phyloP scores from a whole-genome alignment of 257 asterid genomes.

The Forsythia suspensa region DNA sequence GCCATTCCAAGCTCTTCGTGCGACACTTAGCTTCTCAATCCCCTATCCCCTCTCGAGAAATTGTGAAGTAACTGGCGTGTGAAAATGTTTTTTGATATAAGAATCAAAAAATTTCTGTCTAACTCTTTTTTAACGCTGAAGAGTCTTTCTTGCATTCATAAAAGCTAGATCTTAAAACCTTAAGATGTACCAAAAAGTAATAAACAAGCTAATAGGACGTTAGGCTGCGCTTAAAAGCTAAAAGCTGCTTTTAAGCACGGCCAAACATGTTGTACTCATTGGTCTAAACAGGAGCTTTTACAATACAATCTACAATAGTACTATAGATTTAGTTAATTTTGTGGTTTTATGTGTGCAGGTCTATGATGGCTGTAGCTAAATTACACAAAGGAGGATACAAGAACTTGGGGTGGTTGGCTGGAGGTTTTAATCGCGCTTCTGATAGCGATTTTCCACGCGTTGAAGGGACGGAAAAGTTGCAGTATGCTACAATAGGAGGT shows the following conservation, averaged over 20 bases:
- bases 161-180: too few species aligned
- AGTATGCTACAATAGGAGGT: conserved; percentile 86
- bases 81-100: too few species aligned
- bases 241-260: not conserved
- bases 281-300: not conserved
- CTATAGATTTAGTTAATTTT: not conserved
- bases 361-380: conserved; percentile 65
- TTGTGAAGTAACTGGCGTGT: too few species aligned
- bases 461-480: conserved; percentile 84
- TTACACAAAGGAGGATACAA: conserved; percentile 65
- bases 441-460: conserved; percentile 57
- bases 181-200: too few species aligned
- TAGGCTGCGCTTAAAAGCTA: not conserved
- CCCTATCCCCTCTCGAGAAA: too few species aligned
- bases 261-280: not conserved
- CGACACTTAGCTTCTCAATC: not conserved
- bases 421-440: conserved; percentile 61
- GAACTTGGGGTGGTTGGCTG: conserved; percentile 91
- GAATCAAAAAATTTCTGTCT: too few species aligned
- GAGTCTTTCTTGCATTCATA: too few species aligned
- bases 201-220: too few species aligned
- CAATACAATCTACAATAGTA: not conserved
- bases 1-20: not conserved
- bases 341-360: conserved; percentile 39
- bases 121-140: too few species aligned